phyloP scores from a whole-genome alignment of 352 stramenopile genomes.

The Labyrinthula sp. region DNA sequence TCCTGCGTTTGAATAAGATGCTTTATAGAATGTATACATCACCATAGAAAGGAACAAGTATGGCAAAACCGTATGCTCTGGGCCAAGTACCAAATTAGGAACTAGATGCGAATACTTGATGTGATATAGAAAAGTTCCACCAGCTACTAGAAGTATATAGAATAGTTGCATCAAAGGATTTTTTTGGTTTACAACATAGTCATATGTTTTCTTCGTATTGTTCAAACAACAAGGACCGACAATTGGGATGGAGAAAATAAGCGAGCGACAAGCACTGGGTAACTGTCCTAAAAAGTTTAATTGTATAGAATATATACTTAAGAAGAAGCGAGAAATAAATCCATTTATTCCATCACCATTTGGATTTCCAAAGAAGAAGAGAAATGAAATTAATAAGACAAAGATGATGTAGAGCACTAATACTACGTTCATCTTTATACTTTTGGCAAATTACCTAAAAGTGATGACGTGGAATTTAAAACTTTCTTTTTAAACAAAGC shows the following conservation, averaged over 20 bases:
- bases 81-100: slow-evolving; percentile 30
- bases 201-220: no score
- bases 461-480: no score
- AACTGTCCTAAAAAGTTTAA: neutral
- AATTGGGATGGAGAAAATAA: slow-evolving; percentile 1
- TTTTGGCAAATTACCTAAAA: no score
- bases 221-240: no score
- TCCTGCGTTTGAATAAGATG: slow-evolving; percentile 5
- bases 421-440: slow-evolving; percentile 1
- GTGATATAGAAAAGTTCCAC: slow-evolving; percentile 28
- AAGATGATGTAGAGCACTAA: neutral
- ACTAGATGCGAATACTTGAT: slow-evolving; percentile 28
- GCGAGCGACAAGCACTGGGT: neutral
- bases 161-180: slow-evolving; percentile 26
- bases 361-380: slow-evolving; percentile 24
- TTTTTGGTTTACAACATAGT: slow-evolving; percentile 24
- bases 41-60: slow-evolving; percentile 11
- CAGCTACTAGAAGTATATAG: slow-evolving; percentile 31
- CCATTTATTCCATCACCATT: neutral
- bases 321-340: neutral
- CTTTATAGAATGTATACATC: slow-evolving; percentile 5
- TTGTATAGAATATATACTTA: neutral
- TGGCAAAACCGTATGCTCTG: slow-evolving; percentile 15
- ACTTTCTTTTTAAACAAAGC: no score
- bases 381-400: neutral